A percentile compares a stretch with the other conserved stretches of the same genome.
These are phyloP conservation scores for Spinellus fusiger DNA, from an alignment of 192 early-diverging fungal species.

Conservation along the genomic window DNA sequence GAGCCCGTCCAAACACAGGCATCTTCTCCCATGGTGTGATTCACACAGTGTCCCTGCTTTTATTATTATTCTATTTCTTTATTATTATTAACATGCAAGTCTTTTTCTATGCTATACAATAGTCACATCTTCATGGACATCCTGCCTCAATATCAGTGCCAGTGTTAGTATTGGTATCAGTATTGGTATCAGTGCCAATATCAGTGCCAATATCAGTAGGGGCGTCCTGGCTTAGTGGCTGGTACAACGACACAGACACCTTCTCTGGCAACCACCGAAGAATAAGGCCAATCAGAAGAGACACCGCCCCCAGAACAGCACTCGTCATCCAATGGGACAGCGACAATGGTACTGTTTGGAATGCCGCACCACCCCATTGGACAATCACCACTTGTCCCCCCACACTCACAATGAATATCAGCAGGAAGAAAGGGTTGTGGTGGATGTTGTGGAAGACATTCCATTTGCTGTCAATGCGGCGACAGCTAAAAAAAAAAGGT, in stretches of 20 bases:
- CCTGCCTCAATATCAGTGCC: constrained; percentile 28
- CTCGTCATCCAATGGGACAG: constrained; percentile 78
- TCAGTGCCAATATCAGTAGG: constrained; percentile 27
- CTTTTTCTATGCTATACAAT: too few species aligned
- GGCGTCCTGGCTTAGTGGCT: constrained; percentile 29
- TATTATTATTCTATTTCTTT: not conserved
- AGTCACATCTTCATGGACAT: too few species aligned
- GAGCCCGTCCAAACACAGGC: too few species aligned
- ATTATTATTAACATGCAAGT: constrained; percentile 40
- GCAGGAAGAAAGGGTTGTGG: constrained; percentile 74
- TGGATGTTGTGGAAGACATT: constrained; percentile 84
- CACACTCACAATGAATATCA: constrained; percentile 70
- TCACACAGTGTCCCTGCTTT: too few species aligned
- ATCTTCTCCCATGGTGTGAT: too few species aligned
- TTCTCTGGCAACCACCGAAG: constrained; percentile 80
- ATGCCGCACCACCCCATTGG: constrained; percentile 84
- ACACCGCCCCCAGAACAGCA: constrained; percentile 66
- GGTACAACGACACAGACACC: constrained; percentile 28
- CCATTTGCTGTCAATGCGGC: constrained; percentile 64
- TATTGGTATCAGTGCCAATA: too few species aligned
- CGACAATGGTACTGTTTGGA: constrained; percentile 63
- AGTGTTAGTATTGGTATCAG: too few species aligned
- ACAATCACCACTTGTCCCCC: constrained; percentile 84
- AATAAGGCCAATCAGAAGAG: constrained; percentile 78
- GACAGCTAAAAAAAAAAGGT: constrained; percentile 44